Conservation (phyloP, 352 stramenopile species). For the Pythium rhizo-oryzae region DNA sequence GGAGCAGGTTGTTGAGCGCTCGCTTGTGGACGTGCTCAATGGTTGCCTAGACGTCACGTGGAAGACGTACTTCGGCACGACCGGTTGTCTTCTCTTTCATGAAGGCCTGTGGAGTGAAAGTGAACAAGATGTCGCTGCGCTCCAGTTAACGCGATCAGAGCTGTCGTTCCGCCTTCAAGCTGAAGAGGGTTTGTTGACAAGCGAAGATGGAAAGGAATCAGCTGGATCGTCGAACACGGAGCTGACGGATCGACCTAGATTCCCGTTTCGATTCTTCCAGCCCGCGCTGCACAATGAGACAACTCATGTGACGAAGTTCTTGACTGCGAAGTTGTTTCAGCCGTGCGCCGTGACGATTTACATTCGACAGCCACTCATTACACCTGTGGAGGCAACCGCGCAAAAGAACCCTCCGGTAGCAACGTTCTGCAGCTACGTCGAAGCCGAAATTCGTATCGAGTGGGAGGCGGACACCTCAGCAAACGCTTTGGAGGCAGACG, state of each 20-base stretch:
- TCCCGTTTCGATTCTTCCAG: constrained; percentile 31
- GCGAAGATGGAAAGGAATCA: not conserved
- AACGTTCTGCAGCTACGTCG: not conserved
- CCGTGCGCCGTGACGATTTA: constrained; percentile 15
- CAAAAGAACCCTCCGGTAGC: not conserved
- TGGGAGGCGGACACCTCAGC: constrained; percentile 5
- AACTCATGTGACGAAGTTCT: not conserved
- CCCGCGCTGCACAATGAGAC: not conserved
- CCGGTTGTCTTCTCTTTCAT: constrained; percentile 22
- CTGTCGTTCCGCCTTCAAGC: constrained; percentile 5
- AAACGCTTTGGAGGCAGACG: not conserved
- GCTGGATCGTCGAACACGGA: not conserved
- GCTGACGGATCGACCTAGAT: not conserved
- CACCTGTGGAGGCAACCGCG: not conserved
- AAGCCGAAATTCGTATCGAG: constrained; percentile 16
- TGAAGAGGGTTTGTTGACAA: not conserved
- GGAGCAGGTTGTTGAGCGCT: not conserved
- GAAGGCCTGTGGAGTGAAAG: constrained; percentile 18
- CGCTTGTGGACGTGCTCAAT: constrained; percentile 20
- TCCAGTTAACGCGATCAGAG: constrained; percentile 17
- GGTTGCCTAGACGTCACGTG: constrained; percentile 17
- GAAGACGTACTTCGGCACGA: constrained; percentile 35
- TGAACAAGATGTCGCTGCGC: not conserved
- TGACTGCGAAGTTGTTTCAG: constrained; percentile 18
- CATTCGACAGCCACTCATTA: constrained; percentile 2